Percentiles rank a stretch among this genome's conserved stretches.
Evolutionary conservation across 1,284 basidiomycete species (phyloP).

Genomic region (Ceratobasidium sp.): DNA sequence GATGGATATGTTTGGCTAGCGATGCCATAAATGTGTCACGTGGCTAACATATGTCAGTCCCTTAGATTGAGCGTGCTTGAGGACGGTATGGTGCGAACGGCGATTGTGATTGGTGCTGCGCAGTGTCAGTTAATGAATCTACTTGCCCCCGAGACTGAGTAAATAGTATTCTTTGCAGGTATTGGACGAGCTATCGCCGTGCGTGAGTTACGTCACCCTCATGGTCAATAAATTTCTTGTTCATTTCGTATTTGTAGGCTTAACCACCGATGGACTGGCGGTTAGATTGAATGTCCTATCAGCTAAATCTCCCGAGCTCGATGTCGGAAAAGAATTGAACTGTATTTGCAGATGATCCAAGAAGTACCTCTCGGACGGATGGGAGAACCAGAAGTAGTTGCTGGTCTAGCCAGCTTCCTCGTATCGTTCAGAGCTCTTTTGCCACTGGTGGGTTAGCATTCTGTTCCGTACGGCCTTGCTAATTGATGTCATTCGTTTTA

Average conservation of each 20-base stretch:
- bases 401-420: slow-evolving; percentile 45
- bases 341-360: not conserved
- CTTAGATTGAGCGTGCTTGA: no score
- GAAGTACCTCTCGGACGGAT: slow-evolving; percentile 38
- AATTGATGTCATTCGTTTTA: no score
- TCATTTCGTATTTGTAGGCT: slow-evolving; percentile 33
- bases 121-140: slow-evolving; percentile 51
- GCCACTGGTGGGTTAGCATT: slow-evolving; percentile 45
- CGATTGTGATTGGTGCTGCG: slow-evolving; percentile 58
- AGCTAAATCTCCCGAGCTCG: slow-evolving; percentile 48
- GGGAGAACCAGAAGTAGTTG: slow-evolving; percentile 44
- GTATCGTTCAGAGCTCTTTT: slow-evolving; percentile 47
- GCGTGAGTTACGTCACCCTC: slow-evolving; percentile 44
- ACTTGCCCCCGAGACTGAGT: no score
- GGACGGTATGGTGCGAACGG: slow-evolving; percentile 42
- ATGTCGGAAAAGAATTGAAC: not conserved
- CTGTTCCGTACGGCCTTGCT: no score
- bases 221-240: not conserved
- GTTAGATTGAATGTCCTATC: slow-evolving; percentile 56
- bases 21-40: no score
- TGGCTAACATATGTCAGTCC: no score
- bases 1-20: no score
- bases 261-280: slow-evolving; percentile 58
- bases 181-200: slow-evolving; percentile 59
- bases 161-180: slow-evolving; percentile 1